Evolutionary conservation across 2,329 filamentous ascomycete species (phyloP).

Genomic region (Sphaerulina vaccinii): DNA sequence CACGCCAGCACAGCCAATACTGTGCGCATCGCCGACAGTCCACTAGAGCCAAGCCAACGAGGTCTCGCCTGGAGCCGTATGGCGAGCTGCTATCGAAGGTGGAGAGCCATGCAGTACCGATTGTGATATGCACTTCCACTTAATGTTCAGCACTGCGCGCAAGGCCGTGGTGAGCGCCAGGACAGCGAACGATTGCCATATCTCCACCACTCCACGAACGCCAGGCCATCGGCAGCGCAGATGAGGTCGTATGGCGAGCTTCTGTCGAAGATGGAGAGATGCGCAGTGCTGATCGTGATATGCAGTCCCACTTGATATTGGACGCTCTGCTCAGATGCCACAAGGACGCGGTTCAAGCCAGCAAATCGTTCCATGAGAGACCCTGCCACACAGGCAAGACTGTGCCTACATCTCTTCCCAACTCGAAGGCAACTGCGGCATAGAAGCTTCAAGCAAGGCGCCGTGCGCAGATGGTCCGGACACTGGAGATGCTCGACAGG

Average conservation of each 20-base stretch:
- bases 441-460: too few relatives aligned
- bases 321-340: too few relatives aligned
- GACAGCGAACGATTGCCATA: too few relatives aligned
- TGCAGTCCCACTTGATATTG: not conserved
- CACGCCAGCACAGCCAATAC: not conserved
- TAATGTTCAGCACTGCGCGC: too few relatives aligned
- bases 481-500: too few relatives aligned
- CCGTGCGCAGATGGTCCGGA: too few relatives aligned
- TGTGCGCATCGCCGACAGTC: not conserved
- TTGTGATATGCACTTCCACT: not conserved
- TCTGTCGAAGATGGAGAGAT: not conserved
- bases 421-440: too few relatives aligned
- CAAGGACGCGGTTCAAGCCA: too few relatives aligned
- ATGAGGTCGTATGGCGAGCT: not conserved
- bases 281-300: not conserved
- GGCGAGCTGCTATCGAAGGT: not conserved
- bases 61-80: not conserved
- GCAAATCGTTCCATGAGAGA: too few relatives aligned
- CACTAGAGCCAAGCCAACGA: not conserved
- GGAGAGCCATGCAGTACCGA: not conserved
- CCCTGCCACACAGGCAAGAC: too few relatives aligned
- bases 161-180: too few relatives aligned
- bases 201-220: not conserved
- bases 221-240: not conserved
- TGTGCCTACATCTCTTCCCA: too few relatives aligned